Conservation (phyloP, 208 protist species). For the Leishmania tropica region DNA sequence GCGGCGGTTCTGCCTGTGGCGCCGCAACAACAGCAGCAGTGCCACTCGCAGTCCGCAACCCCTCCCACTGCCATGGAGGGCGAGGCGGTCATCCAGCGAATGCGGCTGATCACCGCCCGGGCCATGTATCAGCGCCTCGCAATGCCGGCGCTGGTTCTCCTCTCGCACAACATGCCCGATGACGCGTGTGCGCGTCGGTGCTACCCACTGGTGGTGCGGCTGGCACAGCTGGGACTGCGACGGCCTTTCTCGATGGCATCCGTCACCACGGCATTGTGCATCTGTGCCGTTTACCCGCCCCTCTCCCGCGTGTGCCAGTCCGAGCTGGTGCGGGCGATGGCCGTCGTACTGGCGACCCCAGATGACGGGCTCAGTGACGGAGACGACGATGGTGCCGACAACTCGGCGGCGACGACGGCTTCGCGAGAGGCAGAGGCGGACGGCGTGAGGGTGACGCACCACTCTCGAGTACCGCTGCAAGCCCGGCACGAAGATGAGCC, state of each 20-base stretch:
- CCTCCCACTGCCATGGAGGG: not conserved
- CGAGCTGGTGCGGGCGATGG: constrained; percentile 47
- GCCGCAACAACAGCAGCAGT: not conserved
- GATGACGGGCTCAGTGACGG: constrained; percentile 9
- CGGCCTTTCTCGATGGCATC: constrained; percentile 54
- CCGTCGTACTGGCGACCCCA: constrained; percentile 44
- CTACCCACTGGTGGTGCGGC: constrained; percentile 36
- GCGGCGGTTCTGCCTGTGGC: not conserved
- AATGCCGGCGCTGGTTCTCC: constrained; percentile 57
- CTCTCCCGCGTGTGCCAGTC: constrained; percentile 42
- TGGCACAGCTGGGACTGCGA: constrained; percentile 47
- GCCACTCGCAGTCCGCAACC: not conserved
- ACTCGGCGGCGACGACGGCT: not conserved
- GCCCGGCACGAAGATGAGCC: not conserved
- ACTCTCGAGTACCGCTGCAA: not conserved
- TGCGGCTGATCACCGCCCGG: constrained; percentile 26
- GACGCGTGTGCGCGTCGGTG: constrained; percentile 28
- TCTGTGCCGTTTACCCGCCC: constrained; percentile 54
- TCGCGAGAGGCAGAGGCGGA: not conserved
- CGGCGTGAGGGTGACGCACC: not conserved
- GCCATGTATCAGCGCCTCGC: constrained; percentile 44
- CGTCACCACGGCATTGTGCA: constrained; percentile 42
- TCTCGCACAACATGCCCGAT: constrained; percentile 67
- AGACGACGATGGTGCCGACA: not conserved
- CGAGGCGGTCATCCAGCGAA: constrained; percentile 11